A percentile compares a stretch with the other conserved stretches of the same genome.
phyloP scores from a whole-genome alignment of 805 yeast genomes.

The Komagataella pastoris region DNA sequence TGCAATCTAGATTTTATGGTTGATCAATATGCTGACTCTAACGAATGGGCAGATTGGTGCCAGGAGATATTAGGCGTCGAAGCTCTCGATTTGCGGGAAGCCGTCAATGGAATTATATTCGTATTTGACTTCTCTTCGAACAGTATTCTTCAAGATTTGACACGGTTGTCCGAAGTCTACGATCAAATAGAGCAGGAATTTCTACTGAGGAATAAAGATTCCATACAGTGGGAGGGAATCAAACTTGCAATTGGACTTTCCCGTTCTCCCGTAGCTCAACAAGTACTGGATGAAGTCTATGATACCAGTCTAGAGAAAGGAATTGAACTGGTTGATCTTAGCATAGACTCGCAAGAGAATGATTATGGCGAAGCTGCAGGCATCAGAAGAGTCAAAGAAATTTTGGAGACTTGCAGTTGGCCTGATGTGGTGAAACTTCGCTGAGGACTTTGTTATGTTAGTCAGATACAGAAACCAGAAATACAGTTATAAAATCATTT shows the following conservation, averaged over 20 bases:
- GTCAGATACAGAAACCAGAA: too few species aligned
- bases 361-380: conserved; percentile 26
- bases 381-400: conserved; percentile 22
- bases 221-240: conserved; percentile 20
- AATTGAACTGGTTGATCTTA: conserved; percentile 26
- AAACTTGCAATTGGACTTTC: conserved; percentile 20
- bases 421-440: conserved; percentile 8
- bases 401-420: conserved; percentile 33
- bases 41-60: conserved; percentile 20
- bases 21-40: conserved; percentile 15
- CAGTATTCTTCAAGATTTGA: not conserved
- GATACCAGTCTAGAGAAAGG: conserved; percentile 14
- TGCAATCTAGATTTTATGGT: conserved; percentile 14
- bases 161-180: not conserved
- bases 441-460: not conserved
- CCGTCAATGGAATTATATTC: conserved; percentile 29
- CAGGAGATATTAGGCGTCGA: conserved; percentile 24
- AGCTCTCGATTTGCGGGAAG: conserved; percentile 28
- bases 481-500: too few species aligned
- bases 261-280: not conserved
- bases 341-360: conserved; percentile 15
- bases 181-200: not conserved
- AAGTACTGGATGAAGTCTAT: not conserved
- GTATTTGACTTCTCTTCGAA: conserved; percentile 17
- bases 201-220: conserved; percentile 2